phyloP scores from a whole-genome alignment of 805 yeast species.

The Monosporozyma aerobia region DNA sequence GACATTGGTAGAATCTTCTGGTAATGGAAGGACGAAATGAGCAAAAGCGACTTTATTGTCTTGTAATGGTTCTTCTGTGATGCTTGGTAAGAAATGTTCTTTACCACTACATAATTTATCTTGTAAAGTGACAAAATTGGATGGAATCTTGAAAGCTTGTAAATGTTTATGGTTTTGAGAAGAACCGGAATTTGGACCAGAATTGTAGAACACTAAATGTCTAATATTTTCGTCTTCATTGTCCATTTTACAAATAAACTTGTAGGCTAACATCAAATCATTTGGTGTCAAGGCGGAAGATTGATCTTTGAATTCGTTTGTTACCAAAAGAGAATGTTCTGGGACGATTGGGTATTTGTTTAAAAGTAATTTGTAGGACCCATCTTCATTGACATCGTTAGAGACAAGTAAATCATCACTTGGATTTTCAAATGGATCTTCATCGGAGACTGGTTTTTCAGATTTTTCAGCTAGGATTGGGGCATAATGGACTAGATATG shows the following conservation, averaged over 20 bases:
- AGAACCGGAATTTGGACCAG: constrained; percentile 87
- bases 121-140: constrained; percentile 48
- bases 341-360: constrained; percentile 83
- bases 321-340: constrained; percentile 69
- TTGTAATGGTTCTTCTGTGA: constrained; percentile 50
- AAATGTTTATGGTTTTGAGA: constrained; percentile 89
- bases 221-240: constrained; percentile 29
- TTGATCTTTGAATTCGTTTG: constrained; percentile 67
- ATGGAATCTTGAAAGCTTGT: constrained; percentile 72
- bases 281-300: constrained; percentile 56
- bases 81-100: constrained; percentile 46
- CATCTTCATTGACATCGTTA: constrained; percentile 37
- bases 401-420: constrained; percentile 65
- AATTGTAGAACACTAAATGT: constrained; percentile 79
- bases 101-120: constrained; percentile 36
- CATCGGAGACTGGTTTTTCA: constrained; percentile 25
- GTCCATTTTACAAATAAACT: constrained; percentile 44
- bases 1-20: constrained; percentile 36
- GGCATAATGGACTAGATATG: constrained; percentile 27
- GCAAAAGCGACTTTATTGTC: constrained; percentile 63
- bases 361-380: constrained; percentile 53
- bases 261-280: constrained; percentile 56
- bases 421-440: constrained; percentile 72
- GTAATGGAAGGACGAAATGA: constrained; percentile 68
- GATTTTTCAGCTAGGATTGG: constrained; percentile 31